These are phyloP conservation scores for Lactarius sp. DNA, from an alignment of 768 basidiomycete species.

Conservation along the genomic window DNA sequence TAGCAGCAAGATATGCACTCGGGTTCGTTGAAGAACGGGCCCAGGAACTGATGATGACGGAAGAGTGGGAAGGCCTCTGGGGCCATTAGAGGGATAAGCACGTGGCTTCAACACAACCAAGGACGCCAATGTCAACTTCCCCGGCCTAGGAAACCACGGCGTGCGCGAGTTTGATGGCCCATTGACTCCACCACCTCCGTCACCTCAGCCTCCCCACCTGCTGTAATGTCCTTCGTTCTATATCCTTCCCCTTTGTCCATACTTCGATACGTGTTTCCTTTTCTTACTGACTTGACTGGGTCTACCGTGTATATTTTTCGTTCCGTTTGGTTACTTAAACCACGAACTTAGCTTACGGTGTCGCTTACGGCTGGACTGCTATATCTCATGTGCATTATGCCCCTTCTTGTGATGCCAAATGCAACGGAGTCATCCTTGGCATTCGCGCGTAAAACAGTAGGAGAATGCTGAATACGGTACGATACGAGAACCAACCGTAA, in stretches of 20 bases:
- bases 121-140: not conserved
- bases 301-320: too few relatives aligned
- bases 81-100: not conserved
- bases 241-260: not conserved
- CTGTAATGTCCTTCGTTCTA: not conserved
- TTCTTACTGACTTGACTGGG: too few relatives aligned
- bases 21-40: not conserved
- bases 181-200: not conserved
- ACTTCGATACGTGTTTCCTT: too few relatives aligned
- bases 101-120: not conserved
- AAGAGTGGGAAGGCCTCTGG: constrained; percentile 2
- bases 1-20: not conserved
- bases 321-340: too few relatives aligned
- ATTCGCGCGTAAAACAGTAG: too few relatives aligned
- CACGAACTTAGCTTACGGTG: too few relatives aligned
- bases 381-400: too few relatives aligned
- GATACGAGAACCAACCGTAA: too few relatives aligned
- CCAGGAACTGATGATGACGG: not conserved
- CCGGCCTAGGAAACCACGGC: not conserved
- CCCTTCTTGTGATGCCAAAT: too few relatives aligned
- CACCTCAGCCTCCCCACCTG: not conserved
- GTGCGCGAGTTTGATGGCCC: not conserved
- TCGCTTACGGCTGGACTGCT: too few relatives aligned
- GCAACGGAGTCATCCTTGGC: too few relatives aligned
- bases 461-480: too few relatives aligned